Conservation (phyloP, 495 filamentous ascomycete species). For the Niebla homalea region DNA sequence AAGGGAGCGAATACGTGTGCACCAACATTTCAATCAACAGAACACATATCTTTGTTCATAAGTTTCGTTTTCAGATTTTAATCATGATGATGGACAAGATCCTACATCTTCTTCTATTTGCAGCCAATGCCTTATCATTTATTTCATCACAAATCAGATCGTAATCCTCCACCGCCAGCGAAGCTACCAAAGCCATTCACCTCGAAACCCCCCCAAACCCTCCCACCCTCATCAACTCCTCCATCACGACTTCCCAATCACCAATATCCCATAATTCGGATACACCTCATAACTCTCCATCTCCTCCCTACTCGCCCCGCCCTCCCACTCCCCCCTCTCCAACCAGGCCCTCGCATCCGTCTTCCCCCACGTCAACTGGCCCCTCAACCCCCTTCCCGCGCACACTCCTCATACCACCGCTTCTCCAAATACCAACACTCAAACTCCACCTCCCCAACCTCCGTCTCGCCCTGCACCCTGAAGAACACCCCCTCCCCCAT, state of each 20-base stretch:
- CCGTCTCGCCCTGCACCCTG: slow-evolving; percentile 2
- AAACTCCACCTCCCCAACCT: slow-evolving; percentile 6
- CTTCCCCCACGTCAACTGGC: slow-evolving; percentile 2
- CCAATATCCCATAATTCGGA: slow-evolving; percentile 14
- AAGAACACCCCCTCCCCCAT: slow-evolving; percentile 6
- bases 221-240: too few relatives aligned
- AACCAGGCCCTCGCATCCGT: slow-evolving; percentile 12
- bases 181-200: too few relatives aligned
- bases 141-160: too few relatives aligned
- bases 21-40: too few relatives aligned
- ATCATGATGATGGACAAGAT: too few relatives aligned
- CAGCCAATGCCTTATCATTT: too few relatives aligned
- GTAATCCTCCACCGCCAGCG: too few relatives aligned
- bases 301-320: slow-evolving; percentile 12
- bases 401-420: slow-evolving; percentile 4
- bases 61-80: too few relatives aligned
- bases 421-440: slow-evolving; percentile 4
- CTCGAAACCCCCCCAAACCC: too few relatives aligned
- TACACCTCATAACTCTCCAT: slow-evolving; percentile 9
- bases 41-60: too few relatives aligned
- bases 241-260: slow-evolving; percentile 3
- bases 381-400: slow-evolving; percentile 9
- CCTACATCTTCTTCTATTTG: too few relatives aligned
- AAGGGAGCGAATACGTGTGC: too few relatives aligned
- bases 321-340: slow-evolving; percentile 4